Conservation (phyloP, 768 basidiomycete genomes). For the Amylocystis lapponica region DNA sequence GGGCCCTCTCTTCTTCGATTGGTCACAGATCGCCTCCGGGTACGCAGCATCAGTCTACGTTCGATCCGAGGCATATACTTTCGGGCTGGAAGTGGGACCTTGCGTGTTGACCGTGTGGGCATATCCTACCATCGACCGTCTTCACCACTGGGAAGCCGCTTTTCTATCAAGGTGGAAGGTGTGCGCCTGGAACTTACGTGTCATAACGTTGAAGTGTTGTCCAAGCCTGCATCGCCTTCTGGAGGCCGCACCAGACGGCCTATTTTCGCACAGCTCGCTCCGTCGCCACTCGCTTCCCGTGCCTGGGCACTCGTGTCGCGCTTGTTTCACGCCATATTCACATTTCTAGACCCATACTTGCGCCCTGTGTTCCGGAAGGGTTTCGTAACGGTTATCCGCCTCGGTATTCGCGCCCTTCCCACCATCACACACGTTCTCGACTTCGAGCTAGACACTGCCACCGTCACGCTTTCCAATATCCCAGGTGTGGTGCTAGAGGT, state of each 20-base stretch:
- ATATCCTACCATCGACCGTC: conserved; percentile 50
- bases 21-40: conserved; percentile 53
- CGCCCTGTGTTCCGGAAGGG: conserved; percentile 55
- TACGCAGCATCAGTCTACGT: conserved; percentile 69
- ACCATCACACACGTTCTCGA: conserved; percentile 59
- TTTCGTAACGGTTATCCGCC: conserved; percentile 49
- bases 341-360: conserved; percentile 49
- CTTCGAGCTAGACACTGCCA: conserved; percentile 56
- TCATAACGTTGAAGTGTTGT: conserved; percentile 11
- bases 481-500: conserved; percentile 48
- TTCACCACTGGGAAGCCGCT: conserved; percentile 43
- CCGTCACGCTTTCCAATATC: conserved; percentile 44
- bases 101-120: conserved; percentile 64
- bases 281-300: conserved; percentile 30
- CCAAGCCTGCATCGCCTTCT: background rate
- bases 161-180: conserved; percentile 62
- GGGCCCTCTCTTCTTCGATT: conserved; percentile 57
- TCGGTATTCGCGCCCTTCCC: conserved; percentile 62
- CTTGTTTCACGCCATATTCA: conserved; percentile 28
- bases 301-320: conserved; percentile 25
- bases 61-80: conserved; percentile 77
- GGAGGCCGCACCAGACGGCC: conserved; percentile 8
- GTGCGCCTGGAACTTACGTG: conserved; percentile 47
- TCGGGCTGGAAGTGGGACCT: conserved; percentile 45
- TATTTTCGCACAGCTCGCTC: conserved; percentile 33